Evolutionary conservation across 1,139 yeast species (phyloP), one percentile per base, ranked within the genome.

Genomic region (Suhomyces choctaworum): DNA sequence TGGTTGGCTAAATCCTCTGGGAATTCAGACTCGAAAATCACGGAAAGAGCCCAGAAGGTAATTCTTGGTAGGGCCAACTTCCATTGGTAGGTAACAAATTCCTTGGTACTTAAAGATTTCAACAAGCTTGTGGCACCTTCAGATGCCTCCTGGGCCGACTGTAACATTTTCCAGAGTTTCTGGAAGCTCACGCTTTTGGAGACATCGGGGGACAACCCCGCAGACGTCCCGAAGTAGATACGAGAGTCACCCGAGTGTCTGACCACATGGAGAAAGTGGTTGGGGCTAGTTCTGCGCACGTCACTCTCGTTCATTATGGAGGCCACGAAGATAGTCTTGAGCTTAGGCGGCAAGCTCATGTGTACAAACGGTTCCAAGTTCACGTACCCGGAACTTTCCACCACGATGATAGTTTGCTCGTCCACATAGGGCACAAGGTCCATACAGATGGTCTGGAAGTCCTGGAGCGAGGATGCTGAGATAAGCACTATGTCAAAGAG

Each of bases 21-120:
- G 47, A 66, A 71, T 5, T 82, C 76, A 38, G 78, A 74, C 57
- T 88, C 96, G 48, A 89, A 80, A 15, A 87, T 58, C 22, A 88
- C 71, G 31, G 87, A 66, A 30, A 89, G 62, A 2, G 95, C 89
- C 57, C 82, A 86, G 53, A 88, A 80, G 11, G 89, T 82, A 29
- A 88, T 76, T 41, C 81, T 72, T 4, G 95, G 88, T 40, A 88
- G 70, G 0, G 94, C 90, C 39, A 85, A 70, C 52, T 82, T 81
- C 96, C 96, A 88, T 59, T 88, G 95, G 48, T 78, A 80, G 8
- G 81, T 77, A 60, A 78, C 66, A 51, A 82, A 83, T 46, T 82
- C 88, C 34, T 70, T 62, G 8, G 79, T 72, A 21, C 75, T 72
- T 40, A 62, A 60, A 25, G 78, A 73, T 59, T 66, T 74, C 43